Conservation (phyloP, 352 stramenopile genomes). For the Peronospora destructor region DNA sequence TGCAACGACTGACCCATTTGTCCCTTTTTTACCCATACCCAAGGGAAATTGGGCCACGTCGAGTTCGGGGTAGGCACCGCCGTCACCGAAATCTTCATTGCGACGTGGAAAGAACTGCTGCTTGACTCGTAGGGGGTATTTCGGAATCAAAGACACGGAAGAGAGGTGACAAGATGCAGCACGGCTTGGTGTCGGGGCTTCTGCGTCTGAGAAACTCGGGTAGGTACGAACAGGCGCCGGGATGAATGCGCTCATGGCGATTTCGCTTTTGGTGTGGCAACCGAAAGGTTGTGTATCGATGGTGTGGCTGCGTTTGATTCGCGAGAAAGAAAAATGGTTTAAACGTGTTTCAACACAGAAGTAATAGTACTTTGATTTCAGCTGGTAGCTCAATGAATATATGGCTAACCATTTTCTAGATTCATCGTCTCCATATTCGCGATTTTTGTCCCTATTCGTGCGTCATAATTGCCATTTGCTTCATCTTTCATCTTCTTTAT, state of each 20-base stretch:
- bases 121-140: slow-evolving; percentile 50
- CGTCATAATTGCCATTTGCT: no score
- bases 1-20: slow-evolving; percentile 50
- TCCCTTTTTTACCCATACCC: slow-evolving; percentile 85
- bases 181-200: neutral
- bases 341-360: no score
- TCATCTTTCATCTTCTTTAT: no score
- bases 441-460: no score
- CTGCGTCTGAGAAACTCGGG: slow-evolving; percentile 45
- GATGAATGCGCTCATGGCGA: slow-evolving; percentile 62
- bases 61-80: slow-evolving; percentile 97
- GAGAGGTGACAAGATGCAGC: neutral
- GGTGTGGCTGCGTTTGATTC: neutral
- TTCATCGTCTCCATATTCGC: no score
- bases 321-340: no score
- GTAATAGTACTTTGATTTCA: no score
- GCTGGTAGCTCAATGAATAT: no score
- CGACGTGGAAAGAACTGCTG: slow-evolving; percentile 60
- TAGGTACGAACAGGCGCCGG: slow-evolving; percentile 68
- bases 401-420: no score
- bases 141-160: slow-evolving; percentile 18
- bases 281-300: neutral
- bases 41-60: slow-evolving; percentile 96
- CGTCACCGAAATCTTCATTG: slow-evolving; percentile 92
- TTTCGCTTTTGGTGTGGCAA: neutral